Conservation (phyloP, 2,329 filamentous ascomycete genomes). For the Gaeumannomyces sp. region DNA sequence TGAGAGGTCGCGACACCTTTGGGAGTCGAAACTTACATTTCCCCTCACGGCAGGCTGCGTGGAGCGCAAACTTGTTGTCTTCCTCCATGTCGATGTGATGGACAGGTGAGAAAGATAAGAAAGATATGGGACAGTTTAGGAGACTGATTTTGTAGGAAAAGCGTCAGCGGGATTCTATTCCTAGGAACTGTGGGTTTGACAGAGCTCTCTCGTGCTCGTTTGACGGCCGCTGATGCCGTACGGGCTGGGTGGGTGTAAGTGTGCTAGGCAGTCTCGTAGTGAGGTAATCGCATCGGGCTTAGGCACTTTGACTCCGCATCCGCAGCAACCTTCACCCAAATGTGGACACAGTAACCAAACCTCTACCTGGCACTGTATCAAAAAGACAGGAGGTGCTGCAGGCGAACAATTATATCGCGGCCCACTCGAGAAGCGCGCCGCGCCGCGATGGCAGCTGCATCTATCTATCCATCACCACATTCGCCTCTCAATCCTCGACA, state of each 20-base stretch:
- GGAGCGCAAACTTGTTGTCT: conserved; percentile 68
- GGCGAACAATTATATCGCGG: neutral
- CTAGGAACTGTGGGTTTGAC: no score
- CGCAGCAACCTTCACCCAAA: neutral
- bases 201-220: no score
- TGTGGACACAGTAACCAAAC: neutral
- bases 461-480: neutral
- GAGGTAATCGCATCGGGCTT: no score
- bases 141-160: no score
- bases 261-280: no score
- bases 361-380: neutral
- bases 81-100: conserved; percentile 23
- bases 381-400: neutral
- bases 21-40: conserved; percentile 53
- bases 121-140: no score
- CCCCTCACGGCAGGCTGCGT: conserved; percentile 80
- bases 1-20: neutral
- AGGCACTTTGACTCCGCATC: no score
- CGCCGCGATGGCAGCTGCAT: neutral
- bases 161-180: no score
- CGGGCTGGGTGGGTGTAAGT: neutral
- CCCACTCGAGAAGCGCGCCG: neutral
- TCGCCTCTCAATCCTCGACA: neutral
- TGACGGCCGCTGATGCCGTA: no score
- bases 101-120: no score